A percentile compares a stretch with the other conserved stretches of the same genome.
phyloP scores from a whole-genome alignment of 148 eudicot genomes.

The Camellia granthamiana region DNA sequence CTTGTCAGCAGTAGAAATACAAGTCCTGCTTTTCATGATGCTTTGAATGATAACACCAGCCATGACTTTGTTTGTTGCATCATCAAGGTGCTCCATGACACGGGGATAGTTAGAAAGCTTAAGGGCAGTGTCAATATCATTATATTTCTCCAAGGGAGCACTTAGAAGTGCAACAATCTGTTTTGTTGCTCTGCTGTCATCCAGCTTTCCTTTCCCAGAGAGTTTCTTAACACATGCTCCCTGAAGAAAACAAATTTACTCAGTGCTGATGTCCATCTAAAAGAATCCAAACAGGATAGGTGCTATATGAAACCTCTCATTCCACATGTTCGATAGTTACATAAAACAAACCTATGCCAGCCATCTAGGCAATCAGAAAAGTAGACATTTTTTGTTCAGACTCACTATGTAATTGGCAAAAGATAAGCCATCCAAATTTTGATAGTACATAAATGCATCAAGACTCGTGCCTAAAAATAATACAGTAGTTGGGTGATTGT shows the following conservation, averaged over 20 bases:
- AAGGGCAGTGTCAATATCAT: slow-evolving; percentile 80
- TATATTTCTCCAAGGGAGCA: slow-evolving; percentile 95
- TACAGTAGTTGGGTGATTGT: background rate
- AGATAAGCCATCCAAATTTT: background rate
- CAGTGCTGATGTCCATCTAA: background rate
- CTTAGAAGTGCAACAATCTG: slow-evolving; percentile 90
- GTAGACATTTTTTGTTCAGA: background rate
- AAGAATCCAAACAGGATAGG: slow-evolving; percentile 9
- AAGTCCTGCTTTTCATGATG: slow-evolving; percentile 75
- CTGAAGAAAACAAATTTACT: slow-evolving; percentile 35
- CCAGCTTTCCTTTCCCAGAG: slow-evolving; percentile 66
- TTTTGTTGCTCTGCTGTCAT: slow-evolving; percentile 75
- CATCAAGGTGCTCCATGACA: slow-evolving; percentile 76
- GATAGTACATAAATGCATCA: background rate
- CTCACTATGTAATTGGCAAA: background rate
- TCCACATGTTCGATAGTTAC: background rate
- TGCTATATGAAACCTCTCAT: background rate
- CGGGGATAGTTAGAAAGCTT: slow-evolving; percentile 91
- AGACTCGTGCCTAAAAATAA: background rate
- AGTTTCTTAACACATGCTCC: slow-evolving; percentile 92
- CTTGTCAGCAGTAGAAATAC: slow-evolving; percentile 84
- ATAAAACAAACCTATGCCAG: background rate
- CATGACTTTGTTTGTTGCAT: slow-evolving; percentile 84
- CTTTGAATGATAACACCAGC: slow-evolving; percentile 77
- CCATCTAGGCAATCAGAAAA: background rate